Conservation (phyloP, 1,284 basidiomycete genomes). For the Rhodotorula sp. region DNA sequence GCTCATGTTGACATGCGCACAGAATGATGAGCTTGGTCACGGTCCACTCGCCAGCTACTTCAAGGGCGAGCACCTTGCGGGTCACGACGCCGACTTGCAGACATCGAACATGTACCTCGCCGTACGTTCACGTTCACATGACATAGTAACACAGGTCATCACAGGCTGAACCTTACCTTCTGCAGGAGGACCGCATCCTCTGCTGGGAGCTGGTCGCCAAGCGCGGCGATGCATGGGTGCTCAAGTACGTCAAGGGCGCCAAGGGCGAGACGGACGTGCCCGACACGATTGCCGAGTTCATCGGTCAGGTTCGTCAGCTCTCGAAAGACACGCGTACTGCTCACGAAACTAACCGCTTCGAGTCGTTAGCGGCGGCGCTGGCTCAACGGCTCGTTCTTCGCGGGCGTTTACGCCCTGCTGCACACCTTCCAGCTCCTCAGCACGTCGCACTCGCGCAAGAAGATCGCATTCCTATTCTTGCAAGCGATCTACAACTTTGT, state of each 20-base stretch:
- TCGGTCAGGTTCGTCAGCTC: slow-evolving; percentile 62
- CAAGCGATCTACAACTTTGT: slow-evolving; percentile 87
- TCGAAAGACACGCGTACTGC: neutral
- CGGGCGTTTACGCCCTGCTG: slow-evolving; percentile 61
- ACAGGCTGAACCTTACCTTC: neutral
- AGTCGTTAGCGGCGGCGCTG: slow-evolving; percentile 42
- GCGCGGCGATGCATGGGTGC: slow-evolving; percentile 81
- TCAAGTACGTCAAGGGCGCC: slow-evolving; percentile 90
- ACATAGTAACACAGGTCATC: too few relatives aligned
- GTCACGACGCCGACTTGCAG: slow-evolving; percentile 60
- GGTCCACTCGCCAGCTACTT: slow-evolving; percentile 95
- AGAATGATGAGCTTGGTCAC: slow-evolving; percentile 76
- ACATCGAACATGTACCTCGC: slow-evolving; percentile 57
- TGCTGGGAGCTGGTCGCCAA: slow-evolving; percentile 98
- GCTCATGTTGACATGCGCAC: rapidly evolving
- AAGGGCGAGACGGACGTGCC: slow-evolving; percentile 97
- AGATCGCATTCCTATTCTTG: slow-evolving; percentile 72
- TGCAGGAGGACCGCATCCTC: slow-evolving; percentile 72
- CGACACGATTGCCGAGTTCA: slow-evolving; percentile 90
- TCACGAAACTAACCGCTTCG: neutral
- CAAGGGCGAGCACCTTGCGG: slow-evolving; percentile 82
- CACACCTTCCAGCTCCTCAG: slow-evolving; percentile 81
- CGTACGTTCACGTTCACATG: neutral
- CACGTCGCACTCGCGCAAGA: slow-evolving; percentile 76
- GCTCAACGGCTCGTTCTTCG: slow-evolving; percentile 84